Conservation (phyloP, 805 yeast genomes). For the Pichia pseudocactophila region DNA sequence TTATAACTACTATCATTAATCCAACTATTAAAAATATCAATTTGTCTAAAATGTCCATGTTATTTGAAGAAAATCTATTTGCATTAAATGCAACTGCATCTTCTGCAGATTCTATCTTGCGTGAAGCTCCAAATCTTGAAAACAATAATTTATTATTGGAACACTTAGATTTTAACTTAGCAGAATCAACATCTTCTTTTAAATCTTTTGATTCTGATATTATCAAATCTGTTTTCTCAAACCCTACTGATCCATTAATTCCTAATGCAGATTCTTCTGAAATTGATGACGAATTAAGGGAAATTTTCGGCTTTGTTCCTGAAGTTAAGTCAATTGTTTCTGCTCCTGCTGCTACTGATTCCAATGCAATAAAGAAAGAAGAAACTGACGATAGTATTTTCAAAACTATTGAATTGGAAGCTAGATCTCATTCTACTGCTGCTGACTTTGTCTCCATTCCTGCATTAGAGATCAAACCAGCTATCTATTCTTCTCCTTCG, state of each 20-base stretch:
- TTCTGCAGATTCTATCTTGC: conserved; percentile 1
- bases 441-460: conserved; percentile 3
- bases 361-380: conserved; percentile 4
- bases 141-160: conserved; percentile 8
- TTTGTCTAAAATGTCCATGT: conserved; percentile 14
- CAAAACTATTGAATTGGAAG: neutral
- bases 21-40: neutral
- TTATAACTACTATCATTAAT: neutral
- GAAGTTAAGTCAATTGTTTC: neutral
- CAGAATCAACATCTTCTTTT: conserved; percentile 35
- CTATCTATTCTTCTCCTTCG: neutral
- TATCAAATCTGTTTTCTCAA: conserved; percentile 41
- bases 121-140: conserved; percentile 6
- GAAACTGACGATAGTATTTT: conserved; percentile 1
- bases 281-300: conserved; percentile 7
- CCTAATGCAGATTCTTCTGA: conserved; percentile 17
- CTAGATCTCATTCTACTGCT: conserved; percentile 10
- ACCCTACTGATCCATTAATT: conserved; percentile 53
- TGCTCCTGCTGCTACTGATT: neutral
- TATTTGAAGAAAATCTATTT: conserved; percentile 29
- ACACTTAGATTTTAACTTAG: conserved; percentile 5
- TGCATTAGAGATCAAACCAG: neutral
- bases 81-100: conserved; percentile 14
- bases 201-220: conserved; percentile 41
- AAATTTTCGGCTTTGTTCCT: conserved; percentile 5